Evolutionary conservation across 1,139 yeast genomes (phyloP).

Genomic region (Debaryomyces sp.): DNA sequence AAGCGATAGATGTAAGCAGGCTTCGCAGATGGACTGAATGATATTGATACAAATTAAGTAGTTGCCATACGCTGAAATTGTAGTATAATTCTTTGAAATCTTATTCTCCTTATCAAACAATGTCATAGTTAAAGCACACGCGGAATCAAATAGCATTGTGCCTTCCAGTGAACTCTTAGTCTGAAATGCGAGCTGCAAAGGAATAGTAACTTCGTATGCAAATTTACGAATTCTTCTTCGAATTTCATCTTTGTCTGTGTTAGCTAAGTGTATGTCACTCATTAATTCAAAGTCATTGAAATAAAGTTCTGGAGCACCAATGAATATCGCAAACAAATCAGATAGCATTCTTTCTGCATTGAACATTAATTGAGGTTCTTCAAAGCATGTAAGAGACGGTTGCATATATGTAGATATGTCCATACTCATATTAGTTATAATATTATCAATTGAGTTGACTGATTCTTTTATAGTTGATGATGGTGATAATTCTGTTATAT

Average conservation of each 20-base stretch:
- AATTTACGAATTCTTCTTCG: slow-evolving; percentile 22
- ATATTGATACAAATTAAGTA: slow-evolving; percentile 36
- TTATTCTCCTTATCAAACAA: slow-evolving; percentile 26
- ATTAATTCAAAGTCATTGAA: slow-evolving; percentile 33
- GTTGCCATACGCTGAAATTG: slow-evolving; percentile 30
- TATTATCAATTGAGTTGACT: not conserved
- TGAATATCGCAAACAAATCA: slow-evolving; percentile 40
- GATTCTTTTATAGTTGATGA: not conserved
- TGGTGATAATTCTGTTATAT: not conserved
- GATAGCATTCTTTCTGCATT: slow-evolving; percentile 38
- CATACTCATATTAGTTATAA: not conserved
- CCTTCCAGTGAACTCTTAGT: slow-evolving; percentile 23
- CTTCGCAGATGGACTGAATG: slow-evolving; percentile 39
- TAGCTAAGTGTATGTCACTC: slow-evolving; percentile 21
- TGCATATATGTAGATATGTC: not conserved
- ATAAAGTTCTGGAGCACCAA: slow-evolving; percentile 37
- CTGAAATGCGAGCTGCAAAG: slow-evolving; percentile 38
- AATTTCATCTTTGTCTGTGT: slow-evolving; percentile 14
- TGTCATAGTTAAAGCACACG: slow-evolving; percentile 36
- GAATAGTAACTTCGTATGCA: slow-evolving; percentile 31
- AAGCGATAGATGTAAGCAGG: slow-evolving; percentile 37
- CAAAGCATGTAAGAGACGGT: not conserved
- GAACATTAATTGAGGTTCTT: slow-evolving; percentile 12
- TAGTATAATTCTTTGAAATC: slow-evolving; percentile 23
- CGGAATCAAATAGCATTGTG: slow-evolving; percentile 35